phyloP scores from a whole-genome alignment of 306 rosid genomes.

The Vigna nakashimae region DNA sequence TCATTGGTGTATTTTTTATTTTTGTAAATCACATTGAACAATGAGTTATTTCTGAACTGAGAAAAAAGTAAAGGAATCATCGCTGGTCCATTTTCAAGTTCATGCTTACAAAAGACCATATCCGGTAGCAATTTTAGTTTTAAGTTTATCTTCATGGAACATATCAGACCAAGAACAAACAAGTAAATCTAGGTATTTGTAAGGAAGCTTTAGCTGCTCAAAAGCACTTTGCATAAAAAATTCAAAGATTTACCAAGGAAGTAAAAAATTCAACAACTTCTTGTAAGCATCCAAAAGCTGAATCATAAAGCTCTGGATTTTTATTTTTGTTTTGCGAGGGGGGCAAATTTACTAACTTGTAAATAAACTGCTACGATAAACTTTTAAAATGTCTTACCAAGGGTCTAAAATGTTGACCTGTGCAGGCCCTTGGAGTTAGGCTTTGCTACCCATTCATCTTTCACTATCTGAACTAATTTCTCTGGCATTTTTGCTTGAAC shows the following conservation, averaged over 20 bases:
- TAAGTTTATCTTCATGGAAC: background rate
- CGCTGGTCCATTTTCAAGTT: background rate
- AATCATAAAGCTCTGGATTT: background rate
- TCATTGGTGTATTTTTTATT: background rate
- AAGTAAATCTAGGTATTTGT: background rate
- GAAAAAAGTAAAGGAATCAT: background rate
- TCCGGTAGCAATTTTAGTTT: background rate
- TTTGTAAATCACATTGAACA: background rate
- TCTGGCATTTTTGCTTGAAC: constrained; percentile 40
- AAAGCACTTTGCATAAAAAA: constrained; percentile 27
- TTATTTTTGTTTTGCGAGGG: background rate
- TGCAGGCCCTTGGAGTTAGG: no score
- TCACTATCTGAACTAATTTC: background rate
- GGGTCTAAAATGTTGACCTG: background rate
- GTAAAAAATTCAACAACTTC: background rate
- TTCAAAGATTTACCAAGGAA: background rate
- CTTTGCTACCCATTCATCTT: background rate
- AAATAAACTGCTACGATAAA: background rate
- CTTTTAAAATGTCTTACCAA: background rate
- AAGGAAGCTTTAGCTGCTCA: constrained; percentile 24
- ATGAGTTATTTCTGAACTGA: background rate
- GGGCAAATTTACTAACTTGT: constrained; percentile 26
- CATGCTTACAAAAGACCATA: background rate
- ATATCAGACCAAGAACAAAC: background rate
- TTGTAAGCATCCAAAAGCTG: constrained; percentile 23